Conservation (phyloP, 1,139 yeast genomes). For the Zygosaccharomyces sapae region DNA sequence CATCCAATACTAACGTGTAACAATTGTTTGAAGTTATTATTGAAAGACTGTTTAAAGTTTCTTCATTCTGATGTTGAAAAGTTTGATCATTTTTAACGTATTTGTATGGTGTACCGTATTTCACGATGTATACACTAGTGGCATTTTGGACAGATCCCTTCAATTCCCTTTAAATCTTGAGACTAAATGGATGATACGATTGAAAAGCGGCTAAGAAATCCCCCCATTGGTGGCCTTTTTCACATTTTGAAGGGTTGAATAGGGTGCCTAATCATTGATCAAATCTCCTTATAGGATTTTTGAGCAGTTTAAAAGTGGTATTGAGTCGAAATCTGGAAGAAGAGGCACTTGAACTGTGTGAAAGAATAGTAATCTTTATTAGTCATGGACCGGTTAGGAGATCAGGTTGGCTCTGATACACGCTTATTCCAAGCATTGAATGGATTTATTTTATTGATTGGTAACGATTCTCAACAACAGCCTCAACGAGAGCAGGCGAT, state of each 20-base stretch:
- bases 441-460: slow-evolving; percentile 25
- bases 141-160: no score
- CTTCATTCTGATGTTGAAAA: background rate
- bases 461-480: slow-evolving; percentile 12
- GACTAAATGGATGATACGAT: background rate
- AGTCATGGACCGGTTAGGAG: background rate
- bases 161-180: background rate
- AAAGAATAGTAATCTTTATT: background rate
- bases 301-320: background rate
- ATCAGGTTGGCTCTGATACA: slow-evolving; percentile 13
- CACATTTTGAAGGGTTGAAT: background rate
- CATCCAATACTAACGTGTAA: background rate
- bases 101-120: background rate
- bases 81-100: background rate
- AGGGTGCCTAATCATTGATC: background rate
- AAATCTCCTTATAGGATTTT: background rate
- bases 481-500: slow-evolving; percentile 1
- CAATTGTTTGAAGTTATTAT: background rate
- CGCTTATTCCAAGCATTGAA: slow-evolving; percentile 27
- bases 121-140: no score
- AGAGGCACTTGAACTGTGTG: background rate
- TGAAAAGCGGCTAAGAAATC: background rate
- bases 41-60: background rate
- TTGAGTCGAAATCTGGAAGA: background rate
- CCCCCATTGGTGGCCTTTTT: background rate